Evolutionary conservation across 768 basidiomycete genomes (phyloP).

Genomic region (Amanita subjunquillea): DNA sequence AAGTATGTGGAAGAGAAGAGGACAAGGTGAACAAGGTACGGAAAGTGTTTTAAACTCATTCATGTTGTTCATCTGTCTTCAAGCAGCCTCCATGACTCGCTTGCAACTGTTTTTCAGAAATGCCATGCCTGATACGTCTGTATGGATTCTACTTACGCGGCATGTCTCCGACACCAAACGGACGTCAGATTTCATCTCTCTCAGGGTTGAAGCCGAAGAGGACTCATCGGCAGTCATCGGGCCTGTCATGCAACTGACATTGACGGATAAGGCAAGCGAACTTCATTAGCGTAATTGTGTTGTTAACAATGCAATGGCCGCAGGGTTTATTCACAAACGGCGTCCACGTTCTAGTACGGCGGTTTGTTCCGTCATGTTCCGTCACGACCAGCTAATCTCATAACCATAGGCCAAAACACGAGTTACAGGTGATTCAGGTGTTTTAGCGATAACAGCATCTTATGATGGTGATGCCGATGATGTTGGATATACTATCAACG

Average conservation of each 20-base stretch:
- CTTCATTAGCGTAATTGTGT: background rate
- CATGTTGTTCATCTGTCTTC: background rate
- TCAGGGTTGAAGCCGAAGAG: conserved; percentile 44
- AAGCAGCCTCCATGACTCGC: conserved; percentile 27
- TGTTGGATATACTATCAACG: conserved; percentile 60
- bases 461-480: conserved; percentile 58
- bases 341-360: conserved; percentile 32
- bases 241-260: conserved; percentile 17
- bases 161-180: conserved; percentile 57
- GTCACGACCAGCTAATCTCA: background rate
- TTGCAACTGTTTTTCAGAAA: conserved; percentile 22
- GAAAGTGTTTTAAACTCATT: background rate
- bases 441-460: conserved; percentile 47
- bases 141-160: conserved; percentile 78
- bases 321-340: conserved; percentile 46
- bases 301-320: background rate
- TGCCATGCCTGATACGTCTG: conserved; percentile 17
- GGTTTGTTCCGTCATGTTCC: conserved; percentile 3
- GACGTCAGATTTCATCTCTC: conserved; percentile 57
- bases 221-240: conserved; percentile 12
- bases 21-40: conserved; percentile 20
- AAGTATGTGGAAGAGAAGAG: conserved; percentile 33
- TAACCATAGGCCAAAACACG: conserved; percentile 22
- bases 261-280: conserved; percentile 27
- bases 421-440: conserved; percentile 26